Base-by-base conservation (phyloP, 2,329 filamentous ascomycete genomes). In the Nannizziopsis barbatae region DNA sequence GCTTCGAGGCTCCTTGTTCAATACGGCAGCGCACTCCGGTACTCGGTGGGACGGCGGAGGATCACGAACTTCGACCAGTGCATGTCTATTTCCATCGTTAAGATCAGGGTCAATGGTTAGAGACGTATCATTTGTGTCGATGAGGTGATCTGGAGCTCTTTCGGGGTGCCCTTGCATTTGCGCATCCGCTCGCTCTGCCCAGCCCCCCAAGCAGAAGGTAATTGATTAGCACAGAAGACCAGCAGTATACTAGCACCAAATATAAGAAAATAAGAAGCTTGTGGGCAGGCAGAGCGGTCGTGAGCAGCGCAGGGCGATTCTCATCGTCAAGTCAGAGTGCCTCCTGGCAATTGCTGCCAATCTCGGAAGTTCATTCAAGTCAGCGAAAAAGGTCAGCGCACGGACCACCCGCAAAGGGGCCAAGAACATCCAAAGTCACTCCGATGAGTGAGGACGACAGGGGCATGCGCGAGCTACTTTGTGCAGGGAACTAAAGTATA, bases 131-230 rank as follows among this genome's bases (percentile, higher is more conserved):
- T 42, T 47, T 18, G 17, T 27, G 31, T 17, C 11, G 17, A 27
- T 42, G n/a, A 36, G 31, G 36, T 42, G 17, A 30, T 42, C 45
- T 42, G 45, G 35, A 42, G 45, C 45, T 47, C 31, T 38, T 27
- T 42, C 38, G 45, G 39, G 45, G 45, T 32, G 46, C 38, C 41
- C 41, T 49, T 49, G 46, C 46, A 49, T 49, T 44, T 43, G 46
- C 27, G 46, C 46, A 49, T 49, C 20, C 33, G 46, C 46, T 49
- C 40, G 12, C 40, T 36, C 46, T 44, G 40, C 33, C 33, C 18
- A 20, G 33, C 39, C 33, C 32, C 20, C 8, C 42, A 40, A 12
- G 27, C 41, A 39, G 40, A 32, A 49, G 22, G 15, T 33, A 10
- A 32, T 35, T 8, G 30, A 30, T 43, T 8, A 17, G 38, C 22